Evolutionary conservation across 2,329 filamentous ascomycete genomes (phyloP), one percentile per base, ranked within the genome.

Genomic region (Penicillium digitatum): DNA sequence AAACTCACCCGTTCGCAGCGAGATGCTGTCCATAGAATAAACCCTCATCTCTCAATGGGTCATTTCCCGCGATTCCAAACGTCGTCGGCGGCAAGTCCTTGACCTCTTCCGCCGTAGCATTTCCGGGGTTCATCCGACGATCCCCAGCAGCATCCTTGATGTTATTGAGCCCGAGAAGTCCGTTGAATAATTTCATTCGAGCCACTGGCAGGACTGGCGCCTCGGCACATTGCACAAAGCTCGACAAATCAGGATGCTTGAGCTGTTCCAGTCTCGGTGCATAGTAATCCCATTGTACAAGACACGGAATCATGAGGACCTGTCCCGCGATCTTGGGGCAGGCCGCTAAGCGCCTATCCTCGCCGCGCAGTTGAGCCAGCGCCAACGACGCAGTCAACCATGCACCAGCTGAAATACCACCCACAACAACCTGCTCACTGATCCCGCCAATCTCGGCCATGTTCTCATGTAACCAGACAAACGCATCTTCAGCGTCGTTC

Each of bases 401-500:
- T 0, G 70, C 76, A 0, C 80, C 80, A 0, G 79, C 78, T 0
- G 79, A 81, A 7, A 79, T 75, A 0, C 80, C 80, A 0, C 80
- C 79, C 0, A 82, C 60, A 0, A 82, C 62, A 0, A 82, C 67
- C 6, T 70, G 67, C 0, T 59, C 57, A 2, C 71, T 52, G 37
- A 81, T 74, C 8, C 74, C 73, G 16, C 71, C 72, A 5, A 81
- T 29, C 31, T 64, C 53, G 0, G 64, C 59, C 0, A 77, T 74
- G 54, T 80, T 69, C 14, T 69, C 67, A 47, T 82, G 77, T 0
- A 82, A 64, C 83, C 82, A 86, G 18, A 75, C 69, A 31, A 83
- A 80, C 0, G 78, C 76, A 43, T 85, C 83, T 54, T 82, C 77
- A 0, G 74, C 66, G 44, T 86, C 83, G 40, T 69, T 45, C 77